Evolutionary conservation across 176 grass and related monocot species (phyloP), one percentile per base, ranked within the genome.

Genomic region (Avena eriantha): DNA sequence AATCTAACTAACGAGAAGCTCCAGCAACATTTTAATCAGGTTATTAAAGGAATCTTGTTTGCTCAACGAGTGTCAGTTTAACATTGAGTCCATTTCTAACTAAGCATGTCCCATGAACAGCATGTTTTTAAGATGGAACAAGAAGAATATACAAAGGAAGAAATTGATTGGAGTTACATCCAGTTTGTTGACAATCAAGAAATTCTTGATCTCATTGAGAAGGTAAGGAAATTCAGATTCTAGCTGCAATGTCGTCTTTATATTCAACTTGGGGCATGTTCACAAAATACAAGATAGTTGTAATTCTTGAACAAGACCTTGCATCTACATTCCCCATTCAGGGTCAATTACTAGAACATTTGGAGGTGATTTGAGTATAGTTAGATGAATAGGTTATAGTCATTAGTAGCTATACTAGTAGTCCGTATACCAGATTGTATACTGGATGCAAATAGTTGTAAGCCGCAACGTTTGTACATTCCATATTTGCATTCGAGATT

Each of bases 61-160:
- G 16, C 59, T 46, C 56, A 21, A 66, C 17, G 76, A 53, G 15
- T 88, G 65, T 15, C 26, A 24, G 19, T 46, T 77, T 80, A 71
- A 35, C 33, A 48, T 19, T 45, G 21, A 80, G 49, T 55, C 35
- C 21, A 24, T 53, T 53, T 77, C 61, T 88, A 80, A 91, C 71
- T 24, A 84, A 49, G 51, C 19, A 76, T 76, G 24, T 87, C 58
- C 86, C 66, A 22, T 89, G 21, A 90, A 91, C 93, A 95, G 93
- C 96, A 98, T 92, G 96, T 98, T 53, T 98, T 98, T 92, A 98
- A 98, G 87, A 98, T 94, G 96, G 96, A 98, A 84, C 96, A 98
- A 83, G 93, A 98, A 82, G 96, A 98, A 89, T 98, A 98, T 87
- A 98, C 93, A 1, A 98, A 94, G 81, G 96, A 98, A 94, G 90